Base-by-base conservation (phyloP, 129 eudicot species). In the Chrysanthemum seticuspe region DNA sequence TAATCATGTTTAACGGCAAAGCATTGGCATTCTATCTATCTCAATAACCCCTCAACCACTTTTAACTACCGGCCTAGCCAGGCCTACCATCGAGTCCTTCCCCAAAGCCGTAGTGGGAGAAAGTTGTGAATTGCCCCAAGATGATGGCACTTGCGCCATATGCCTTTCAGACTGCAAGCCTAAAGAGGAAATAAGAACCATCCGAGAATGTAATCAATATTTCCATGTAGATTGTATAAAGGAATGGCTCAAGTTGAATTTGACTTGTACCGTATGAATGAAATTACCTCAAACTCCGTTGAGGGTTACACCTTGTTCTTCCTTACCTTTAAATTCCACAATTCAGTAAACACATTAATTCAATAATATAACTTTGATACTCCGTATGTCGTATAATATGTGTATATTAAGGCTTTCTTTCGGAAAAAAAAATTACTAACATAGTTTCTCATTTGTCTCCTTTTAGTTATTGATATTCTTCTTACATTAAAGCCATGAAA, bases 171-270 rank as follows among this genome's bases (percentile, higher is more conserved):
- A 85, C 47, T 85, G 81, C 6, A 61, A 68, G 52, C 79, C 79
- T 3, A 85, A 75, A 45, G 89, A 85, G 48, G 70, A 29, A 65
- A 25, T 85, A 11, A 71, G 86, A 19, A 65, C 76, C 36, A 81
- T 85, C 13, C 89, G 86, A 4, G 89, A 81, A 8, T 85, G 89
- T 62, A 79, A 70, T 25, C 89, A 85, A 71, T 81, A 80, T 71
- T 85, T 85, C 27, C 89, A 85, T 40, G 84, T 75, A 0, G 83
- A 67, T 5, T 85, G 89, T 70, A 68, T 85, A 23, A 84, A 78
- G n/a, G 86, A 75, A 47, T 85, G 89, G 89, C 84, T 85, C 31
- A 74, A 55, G 49, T 52, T 78, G 48, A 81, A 78, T 31, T 84
- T 76, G 1, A 81, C 86, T 2, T 85, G 89, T 63, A 86, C 89